phyloP scores from a whole-genome alignment of 106 monocot genomes.

The Agapanthus africanus region DNA sequence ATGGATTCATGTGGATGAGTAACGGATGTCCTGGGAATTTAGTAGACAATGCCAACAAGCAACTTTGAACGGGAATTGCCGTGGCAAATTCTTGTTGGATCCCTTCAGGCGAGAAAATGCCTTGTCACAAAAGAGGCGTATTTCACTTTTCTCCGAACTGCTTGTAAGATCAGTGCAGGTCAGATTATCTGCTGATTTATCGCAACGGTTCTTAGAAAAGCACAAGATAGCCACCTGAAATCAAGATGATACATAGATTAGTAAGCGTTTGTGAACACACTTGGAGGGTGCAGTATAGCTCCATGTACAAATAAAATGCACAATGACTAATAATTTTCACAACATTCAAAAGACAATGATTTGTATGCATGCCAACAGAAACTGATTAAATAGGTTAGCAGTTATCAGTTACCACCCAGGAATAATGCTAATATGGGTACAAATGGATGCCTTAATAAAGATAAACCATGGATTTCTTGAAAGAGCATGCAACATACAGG shows the following conservation, averaged over 20 bases:
- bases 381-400: background rate
- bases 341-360: background rate
- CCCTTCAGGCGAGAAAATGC: slow-evolving; percentile 95
- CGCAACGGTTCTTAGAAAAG: slow-evolving; percentile 91
- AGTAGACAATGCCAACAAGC: background rate
- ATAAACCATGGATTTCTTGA: background rate
- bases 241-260: background rate
- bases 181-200: slow-evolving; percentile 76
- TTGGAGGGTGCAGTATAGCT: background rate
- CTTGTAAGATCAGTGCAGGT: slow-evolving; percentile 68
- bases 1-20: background rate
- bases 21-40: slow-evolving; percentile 2
- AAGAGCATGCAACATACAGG: slow-evolving; percentile 45
- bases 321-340: too few species aligned
- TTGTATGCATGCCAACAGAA: background rate
- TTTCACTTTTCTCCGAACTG: slow-evolving; percentile 89
- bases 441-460: background rate
- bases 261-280: background rate
- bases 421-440: background rate
- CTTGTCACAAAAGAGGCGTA: slow-evolving; percentile 84
- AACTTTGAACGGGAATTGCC: slow-evolving; percentile 29
- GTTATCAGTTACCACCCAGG: background rate
- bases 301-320: background rate
- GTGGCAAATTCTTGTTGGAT: slow-evolving; percentile 91
- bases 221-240: slow-evolving; percentile 91